These are phyloP conservation scores for Erucastrum elatum DNA, from an alignment of 345 rosid species.

Conservation along the genomic window DNA sequence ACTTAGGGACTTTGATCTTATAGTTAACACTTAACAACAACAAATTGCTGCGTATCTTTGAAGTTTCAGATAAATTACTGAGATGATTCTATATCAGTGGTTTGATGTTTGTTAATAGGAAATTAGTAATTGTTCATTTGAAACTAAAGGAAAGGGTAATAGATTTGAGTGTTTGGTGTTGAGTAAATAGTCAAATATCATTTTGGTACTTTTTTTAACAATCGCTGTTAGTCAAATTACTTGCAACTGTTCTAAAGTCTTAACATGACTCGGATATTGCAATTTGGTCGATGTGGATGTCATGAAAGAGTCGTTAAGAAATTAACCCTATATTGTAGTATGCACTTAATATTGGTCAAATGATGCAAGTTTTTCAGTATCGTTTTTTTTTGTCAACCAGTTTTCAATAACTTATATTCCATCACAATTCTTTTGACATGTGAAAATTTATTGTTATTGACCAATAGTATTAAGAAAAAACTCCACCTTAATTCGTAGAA, in stretches of 20 bases:
- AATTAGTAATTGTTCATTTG: neutral
- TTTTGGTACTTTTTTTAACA: neutral
- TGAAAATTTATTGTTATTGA: neutral
- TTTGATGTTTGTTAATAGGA: neutral
- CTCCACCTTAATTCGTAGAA: neutral
- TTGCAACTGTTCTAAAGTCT: conserved; percentile 4
- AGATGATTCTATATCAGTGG: neutral
- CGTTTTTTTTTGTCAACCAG: neutral
- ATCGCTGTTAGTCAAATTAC: conserved; percentile 2
- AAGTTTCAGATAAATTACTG: neutral
- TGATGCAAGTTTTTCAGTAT: conserved; percentile 4
- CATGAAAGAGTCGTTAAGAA: neutral
- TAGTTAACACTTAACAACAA: neutral
- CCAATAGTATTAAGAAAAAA: neutral
- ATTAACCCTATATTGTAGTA: neutral
- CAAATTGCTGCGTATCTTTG: neutral
- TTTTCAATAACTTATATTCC: neutral
- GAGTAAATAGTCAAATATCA: neutral
- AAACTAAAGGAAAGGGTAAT: neutral
- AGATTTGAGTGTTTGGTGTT: neutral
- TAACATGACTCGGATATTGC: conserved; percentile 13
- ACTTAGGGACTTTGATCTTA: neutral
- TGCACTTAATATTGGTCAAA: conserved; percentile 15
- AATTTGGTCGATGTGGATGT: conserved; percentile 17
- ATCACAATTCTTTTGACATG: neutral